These are phyloP conservation scores for Plectosphaerella sp. DNA, from an alignment of 2,329 filamentous ascomycete genomes.

Conservation along the genomic window DNA sequence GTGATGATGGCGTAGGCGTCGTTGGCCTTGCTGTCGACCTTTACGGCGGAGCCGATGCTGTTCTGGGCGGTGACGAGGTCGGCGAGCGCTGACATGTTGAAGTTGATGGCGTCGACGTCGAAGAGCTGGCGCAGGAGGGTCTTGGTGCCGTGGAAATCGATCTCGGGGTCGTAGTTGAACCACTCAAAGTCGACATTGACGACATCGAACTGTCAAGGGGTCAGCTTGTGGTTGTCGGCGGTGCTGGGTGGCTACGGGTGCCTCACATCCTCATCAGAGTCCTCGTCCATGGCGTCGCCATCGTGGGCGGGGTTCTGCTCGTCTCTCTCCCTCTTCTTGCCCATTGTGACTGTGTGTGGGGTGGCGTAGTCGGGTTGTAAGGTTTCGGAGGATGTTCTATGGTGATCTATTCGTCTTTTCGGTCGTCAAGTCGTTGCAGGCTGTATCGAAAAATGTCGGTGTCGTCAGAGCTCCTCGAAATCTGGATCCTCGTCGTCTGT, in stretches of 20 bases:
- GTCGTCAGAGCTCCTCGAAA: not conserved
- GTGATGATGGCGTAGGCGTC: constrained; percentile 93
- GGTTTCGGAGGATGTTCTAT: too few relatives aligned
- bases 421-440: not conserved
- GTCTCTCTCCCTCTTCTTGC: constrained; percentile 47
- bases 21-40: constrained; percentile 90
- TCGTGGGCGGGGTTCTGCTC: constrained; percentile 38
- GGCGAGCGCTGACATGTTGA: constrained; percentile 81
- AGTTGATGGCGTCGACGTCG: constrained; percentile 78
- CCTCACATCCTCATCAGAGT: constrained; percentile 50
- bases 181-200: constrained; percentile 97
- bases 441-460: not conserved
- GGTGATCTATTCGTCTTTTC: not conserved
- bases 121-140: constrained; percentile 85
- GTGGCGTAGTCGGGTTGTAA: not conserved
- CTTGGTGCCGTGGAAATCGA: constrained; percentile 95
- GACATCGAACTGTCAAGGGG: constrained; percentile 62
- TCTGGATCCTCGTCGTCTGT: not conserved
- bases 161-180: constrained; percentile 87
- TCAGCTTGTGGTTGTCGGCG: constrained; percentile 10
- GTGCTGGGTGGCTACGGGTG: not conserved
- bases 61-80: constrained; percentile 86
- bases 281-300: constrained; percentile 45
- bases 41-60: constrained; percentile 87
- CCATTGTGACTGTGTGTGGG: constrained; percentile 29